phyloP scores from a whole-genome alignment of 2,329 filamentous ascomycete species.

The Aspergillus neoniger region DNA sequence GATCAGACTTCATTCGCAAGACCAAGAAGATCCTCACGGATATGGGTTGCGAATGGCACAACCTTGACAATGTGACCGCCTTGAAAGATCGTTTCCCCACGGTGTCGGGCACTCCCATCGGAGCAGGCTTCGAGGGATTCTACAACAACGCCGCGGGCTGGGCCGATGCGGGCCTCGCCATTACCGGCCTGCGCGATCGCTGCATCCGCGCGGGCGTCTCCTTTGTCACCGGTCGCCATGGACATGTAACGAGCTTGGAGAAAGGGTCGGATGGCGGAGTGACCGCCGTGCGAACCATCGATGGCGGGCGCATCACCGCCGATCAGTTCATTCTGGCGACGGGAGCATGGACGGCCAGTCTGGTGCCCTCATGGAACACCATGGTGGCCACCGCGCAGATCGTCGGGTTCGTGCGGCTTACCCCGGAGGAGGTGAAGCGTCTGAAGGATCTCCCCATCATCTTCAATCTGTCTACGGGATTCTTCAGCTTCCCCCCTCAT shows the following conservation, averaged over 20 bases:
- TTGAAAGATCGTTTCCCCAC: constrained; percentile 21
- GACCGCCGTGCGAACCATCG: constrained; percentile 57
- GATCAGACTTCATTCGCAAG: constrained; percentile 26
- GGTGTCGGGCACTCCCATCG: constrained; percentile 22
- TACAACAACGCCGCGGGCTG: constrained; percentile 32
- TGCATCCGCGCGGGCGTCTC: constrained; percentile 29
- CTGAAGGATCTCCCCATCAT: constrained; percentile 66
- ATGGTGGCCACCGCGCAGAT: constrained; percentile 76
- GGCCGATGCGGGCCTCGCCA: constrained; percentile 31
- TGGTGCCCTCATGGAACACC: constrained; percentile 73
- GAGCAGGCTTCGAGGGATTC: constrained; percentile 28
- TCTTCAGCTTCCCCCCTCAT: constrained; percentile 52
- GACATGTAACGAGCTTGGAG: constrained; percentile 39
- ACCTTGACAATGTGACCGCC: neutral
- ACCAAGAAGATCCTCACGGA: constrained; percentile 26
- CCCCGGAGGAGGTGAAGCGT: constrained; percentile 63
- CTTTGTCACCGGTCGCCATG: constrained; percentile 28
- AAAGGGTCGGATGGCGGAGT: constrained; percentile 42
- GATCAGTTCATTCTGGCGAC: constrained; percentile 75
- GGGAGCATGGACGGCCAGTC: constrained; percentile 76
- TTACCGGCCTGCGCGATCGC: constrained; percentile 22
- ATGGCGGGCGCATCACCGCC: constrained; percentile 54
- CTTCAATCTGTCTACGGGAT: constrained; percentile 46
- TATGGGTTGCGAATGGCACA: constrained; percentile 29
- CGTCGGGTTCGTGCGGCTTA: constrained; percentile 72